Evolutionary conservation across 208 protist species (phyloP), one percentile per base, ranked within the genome.

Genomic region (Trichomonas vaginalis): DNA sequence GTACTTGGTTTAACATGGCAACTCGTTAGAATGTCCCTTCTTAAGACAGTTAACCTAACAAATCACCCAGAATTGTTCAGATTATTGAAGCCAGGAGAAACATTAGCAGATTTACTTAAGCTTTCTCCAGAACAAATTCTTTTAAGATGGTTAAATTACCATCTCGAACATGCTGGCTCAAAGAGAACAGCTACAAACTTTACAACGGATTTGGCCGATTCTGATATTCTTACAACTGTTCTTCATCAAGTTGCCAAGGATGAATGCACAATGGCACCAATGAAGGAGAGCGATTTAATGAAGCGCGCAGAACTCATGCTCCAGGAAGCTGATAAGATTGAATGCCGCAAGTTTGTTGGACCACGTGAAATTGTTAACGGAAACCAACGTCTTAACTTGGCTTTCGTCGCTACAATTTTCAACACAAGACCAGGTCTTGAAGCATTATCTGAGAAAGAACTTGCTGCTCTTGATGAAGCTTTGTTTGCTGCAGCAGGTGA

Each of bases 131-230:
- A 97, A 95, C 47, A 97, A 56, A 97, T 97, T 39, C 79, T 97
- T 23, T 32, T 97, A 51, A 96, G 97, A 80, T 97, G 97, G 97
- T 96, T 97, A 2, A 97, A 97, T 80, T 97, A 98, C 42, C 97
- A 97, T 40, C 48, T 97, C 14, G 97, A 97, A 39, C 97, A 90
- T 27, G 97, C 96, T 40, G 96, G 96, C 21, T 49, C 62, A 51
- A 27, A 10, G 9, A 46, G 80, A 39, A 35, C 88, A 39, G 96
- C 97, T 15, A 96, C 62, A 47, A 97, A 97, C 96, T 97, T 97
- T 80, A 92, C 49, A 32, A 90, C 23, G 46, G 97, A 97, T 95
- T 62, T 97, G 37, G 96, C 96, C 15, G 96, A 96, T 95, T 95
- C 88, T 15, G 56, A 96, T 42, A 96, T 90, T 27, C 97, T 97